A percentile compares a stretch with the other conserved stretches of the same genome.
Evolutionary conservation across 495 filamentous ascomycete genomes (phyloP).

Genomic region (Pyrenula massariospora): DNA sequence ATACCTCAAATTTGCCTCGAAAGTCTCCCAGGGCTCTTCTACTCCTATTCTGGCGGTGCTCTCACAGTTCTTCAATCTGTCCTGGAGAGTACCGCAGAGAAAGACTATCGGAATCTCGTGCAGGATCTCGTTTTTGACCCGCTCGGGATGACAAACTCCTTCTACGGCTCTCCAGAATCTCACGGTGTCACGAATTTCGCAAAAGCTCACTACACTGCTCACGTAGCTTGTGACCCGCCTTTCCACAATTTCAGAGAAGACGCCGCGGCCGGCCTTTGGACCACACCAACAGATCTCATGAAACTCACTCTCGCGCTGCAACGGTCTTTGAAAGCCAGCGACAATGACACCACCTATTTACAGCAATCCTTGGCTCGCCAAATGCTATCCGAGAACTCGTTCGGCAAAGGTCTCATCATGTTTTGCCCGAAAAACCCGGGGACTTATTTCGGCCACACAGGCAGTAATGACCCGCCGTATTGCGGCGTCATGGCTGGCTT

Average conservation of each 20-base stretch:
- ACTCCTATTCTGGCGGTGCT: slow-evolving; percentile 15
- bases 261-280: slow-evolving; percentile 18
- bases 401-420: background rate
- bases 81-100: slow-evolving; percentile 8
- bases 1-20: slow-evolving; percentile 8
- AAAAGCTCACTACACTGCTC: slow-evolving; percentile 7
- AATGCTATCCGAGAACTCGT: slow-evolving; percentile 8
- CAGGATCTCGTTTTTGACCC: slow-evolving; percentile 12
- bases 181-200: slow-evolving; percentile 9
- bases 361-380: slow-evolving; percentile 4
- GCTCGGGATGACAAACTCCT: slow-evolving; percentile 10
- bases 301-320: slow-evolving; percentile 12
- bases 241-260: slow-evolving; percentile 10
- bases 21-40: slow-evolving; percentile 8
- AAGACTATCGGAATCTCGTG: slow-evolving; percentile 8
- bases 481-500: background rate
- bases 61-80: slow-evolving; percentile 12
- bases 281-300: slow-evolving; percentile 15
- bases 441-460: background rate
- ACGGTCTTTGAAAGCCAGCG: slow-evolving; percentile 4
- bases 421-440: background rate
- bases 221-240: slow-evolving; percentile 1
- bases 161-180: slow-evolving; percentile 1
- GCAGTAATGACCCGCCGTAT: background rate
- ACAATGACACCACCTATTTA: slow-evolving; percentile 4